These are phyloP conservation scores for Aureobasidium melanogenum DNA, from an alignment of 2,329 filamentous ascomycete genomes.

Conservation along the genomic window DNA sequence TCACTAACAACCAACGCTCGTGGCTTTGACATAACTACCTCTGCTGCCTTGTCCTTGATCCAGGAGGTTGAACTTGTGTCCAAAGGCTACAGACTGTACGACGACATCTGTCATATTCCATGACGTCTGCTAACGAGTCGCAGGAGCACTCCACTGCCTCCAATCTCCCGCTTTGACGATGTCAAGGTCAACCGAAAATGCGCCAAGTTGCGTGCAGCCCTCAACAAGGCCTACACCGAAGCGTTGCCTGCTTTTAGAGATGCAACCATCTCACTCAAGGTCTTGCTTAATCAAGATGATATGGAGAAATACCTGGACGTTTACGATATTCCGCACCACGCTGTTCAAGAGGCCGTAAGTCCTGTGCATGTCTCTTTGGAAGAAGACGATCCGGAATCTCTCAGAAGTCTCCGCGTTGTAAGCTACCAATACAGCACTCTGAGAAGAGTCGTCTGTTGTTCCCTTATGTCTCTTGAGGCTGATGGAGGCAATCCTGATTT, in stretches of 20 bases:
- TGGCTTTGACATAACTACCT: constrained; percentile 68
- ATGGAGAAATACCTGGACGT: constrained; percentile 84
- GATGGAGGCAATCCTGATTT: constrained; percentile 70
- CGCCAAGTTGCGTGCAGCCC: constrained; percentile 64
- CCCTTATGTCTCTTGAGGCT: constrained; percentile 78
- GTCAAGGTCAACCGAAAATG: constrained; percentile 63
- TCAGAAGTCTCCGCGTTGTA: constrained; percentile 63
- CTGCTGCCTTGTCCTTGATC: constrained; percentile 69
- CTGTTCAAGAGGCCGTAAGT: constrained; percentile 45
- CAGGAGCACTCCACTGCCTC: constrained; percentile 80
- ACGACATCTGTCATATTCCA: constrained; percentile 25
- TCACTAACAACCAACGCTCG: constrained; percentile 66
- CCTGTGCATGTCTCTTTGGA: constrained; percentile 41
- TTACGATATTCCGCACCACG: constrained; percentile 41
- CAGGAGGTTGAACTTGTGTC: constrained; percentile 96
- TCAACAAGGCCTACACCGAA: constrained; percentile 60
- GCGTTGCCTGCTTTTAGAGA: constrained; percentile 65
- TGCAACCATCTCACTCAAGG: constrained; percentile 58
- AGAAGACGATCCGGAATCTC: constrained; percentile 64
- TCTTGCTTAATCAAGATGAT: constrained; percentile 68
- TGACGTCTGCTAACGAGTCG: constrained; percentile 17
- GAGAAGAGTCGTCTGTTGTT: constrained; percentile 79
- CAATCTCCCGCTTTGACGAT: constrained; percentile 86
- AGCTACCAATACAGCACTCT: constrained; percentile 67
- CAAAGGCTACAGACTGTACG: constrained; percentile 72